Conservation (phyloP, 345 rosid genomes). For the Adansonia digitata region DNA sequence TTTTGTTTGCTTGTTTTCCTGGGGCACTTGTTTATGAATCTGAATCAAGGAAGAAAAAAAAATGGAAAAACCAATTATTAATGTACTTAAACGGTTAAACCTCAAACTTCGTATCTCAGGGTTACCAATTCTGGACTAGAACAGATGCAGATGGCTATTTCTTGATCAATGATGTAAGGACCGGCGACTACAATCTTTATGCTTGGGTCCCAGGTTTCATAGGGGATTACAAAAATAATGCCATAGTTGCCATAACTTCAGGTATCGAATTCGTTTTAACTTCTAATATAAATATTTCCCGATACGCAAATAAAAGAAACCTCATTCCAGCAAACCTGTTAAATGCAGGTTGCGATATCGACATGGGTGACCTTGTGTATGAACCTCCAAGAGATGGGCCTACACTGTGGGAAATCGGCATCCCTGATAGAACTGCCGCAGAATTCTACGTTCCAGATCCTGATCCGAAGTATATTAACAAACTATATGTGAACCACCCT, state of each 20-base stretch:
- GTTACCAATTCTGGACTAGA: constrained; percentile 76
- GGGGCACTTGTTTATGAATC: background rate
- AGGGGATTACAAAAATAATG: constrained; percentile 56
- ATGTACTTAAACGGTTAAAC: background rate
- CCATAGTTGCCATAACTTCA: constrained; percentile 35
- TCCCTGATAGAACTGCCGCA: constrained; percentile 69
- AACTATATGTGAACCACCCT: constrained; percentile 54
- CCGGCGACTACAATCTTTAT: constrained; percentile 63
- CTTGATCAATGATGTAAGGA: constrained; percentile 33
- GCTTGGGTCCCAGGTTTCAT: constrained; percentile 68
- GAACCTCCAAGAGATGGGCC: constrained; percentile 79
- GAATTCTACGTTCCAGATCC: constrained; percentile 79
- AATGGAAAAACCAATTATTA: background rate
- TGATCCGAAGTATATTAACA: constrained; percentile 55
- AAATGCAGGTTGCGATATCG: constrained; percentile 46
- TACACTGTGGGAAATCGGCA: constrained; percentile 88
- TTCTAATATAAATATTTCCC: too few species aligned
- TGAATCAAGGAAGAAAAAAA: background rate
- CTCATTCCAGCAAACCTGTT: background rate
- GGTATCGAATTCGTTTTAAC: constrained; percentile 30
- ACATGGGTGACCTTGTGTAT: constrained; percentile 45
- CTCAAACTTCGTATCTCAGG: constrained; percentile 24
- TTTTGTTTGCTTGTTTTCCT: background rate
- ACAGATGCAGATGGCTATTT: constrained; percentile 58
- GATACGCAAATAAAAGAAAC: background rate